A percentile compares a stretch with the other conserved stretches of the same genome.
Evolutionary conservation across 1,284 basidiomycete species (phyloP).

Genomic region (Boletus sp.): DNA sequence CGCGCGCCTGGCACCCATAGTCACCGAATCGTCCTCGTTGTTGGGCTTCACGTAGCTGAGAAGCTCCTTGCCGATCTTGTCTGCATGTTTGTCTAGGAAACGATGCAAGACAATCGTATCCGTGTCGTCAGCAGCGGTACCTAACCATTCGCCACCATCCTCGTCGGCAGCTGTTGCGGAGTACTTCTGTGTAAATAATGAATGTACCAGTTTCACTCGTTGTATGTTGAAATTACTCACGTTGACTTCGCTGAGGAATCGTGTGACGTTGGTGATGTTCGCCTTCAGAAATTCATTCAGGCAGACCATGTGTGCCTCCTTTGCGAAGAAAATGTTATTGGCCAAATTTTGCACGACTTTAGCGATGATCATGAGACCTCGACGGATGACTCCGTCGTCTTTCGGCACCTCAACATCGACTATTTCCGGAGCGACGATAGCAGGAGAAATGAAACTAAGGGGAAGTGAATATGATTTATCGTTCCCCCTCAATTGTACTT

Average conservation of each 20-base stretch:
- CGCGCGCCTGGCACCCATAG: slow-evolving; percentile 65
- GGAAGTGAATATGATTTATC: slow-evolving; percentile 4
- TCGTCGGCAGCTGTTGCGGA: slow-evolving; percentile 47
- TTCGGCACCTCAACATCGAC: slow-evolving; percentile 79
- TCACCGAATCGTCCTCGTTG: slow-evolving; percentile 52
- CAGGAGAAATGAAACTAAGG: slow-evolving; percentile 76
- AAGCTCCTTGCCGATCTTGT: slow-evolving; percentile 81
- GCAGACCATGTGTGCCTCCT: slow-evolving; percentile 80
- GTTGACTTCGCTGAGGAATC: slow-evolving; percentile 78
- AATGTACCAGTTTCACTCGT: slow-evolving; percentile 4
- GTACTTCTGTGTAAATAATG: slow-evolving; percentile 47
- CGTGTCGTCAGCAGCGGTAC: slow-evolving; percentile 73
- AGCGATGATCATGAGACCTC: slow-evolving; percentile 80
- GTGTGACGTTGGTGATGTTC: slow-evolving; percentile 78
- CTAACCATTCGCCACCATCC: slow-evolving; percentile 66
- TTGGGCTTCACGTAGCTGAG: slow-evolving; percentile 67
- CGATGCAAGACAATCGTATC: slow-evolving; percentile 79
- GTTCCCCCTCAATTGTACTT: slow-evolving; percentile 16
- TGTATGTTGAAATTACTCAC: slow-evolving; percentile 40
- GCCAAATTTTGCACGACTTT: slow-evolving; percentile 91
- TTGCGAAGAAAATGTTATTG: slow-evolving; percentile 89
- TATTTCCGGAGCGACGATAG: slow-evolving; percentile 80
- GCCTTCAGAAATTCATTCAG: slow-evolving; percentile 75
- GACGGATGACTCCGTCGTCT: slow-evolving; percentile 57
- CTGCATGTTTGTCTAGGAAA: slow-evolving; percentile 77